Conservation (phyloP, 192 early-diverging fungal genomes). For the Backusella luteola region DNA sequence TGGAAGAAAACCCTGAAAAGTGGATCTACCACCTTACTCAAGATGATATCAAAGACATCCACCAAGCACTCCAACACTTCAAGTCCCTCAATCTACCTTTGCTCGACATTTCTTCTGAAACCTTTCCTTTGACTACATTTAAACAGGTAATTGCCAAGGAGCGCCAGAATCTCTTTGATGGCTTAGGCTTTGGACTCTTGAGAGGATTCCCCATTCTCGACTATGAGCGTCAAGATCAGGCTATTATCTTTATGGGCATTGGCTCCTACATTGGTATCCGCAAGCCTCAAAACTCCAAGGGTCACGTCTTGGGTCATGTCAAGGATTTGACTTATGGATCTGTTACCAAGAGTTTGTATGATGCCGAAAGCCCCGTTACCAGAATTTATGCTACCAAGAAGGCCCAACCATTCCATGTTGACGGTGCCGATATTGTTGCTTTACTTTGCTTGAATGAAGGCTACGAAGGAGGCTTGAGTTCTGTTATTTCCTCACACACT, state of each 20-base stretch:
- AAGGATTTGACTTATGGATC: constrained; percentile 36
- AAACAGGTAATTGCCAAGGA: constrained; percentile 8
- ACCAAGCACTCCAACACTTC: constrained; percentile 32
- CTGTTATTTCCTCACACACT: constrained; percentile 40
- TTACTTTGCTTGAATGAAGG: constrained; percentile 35
- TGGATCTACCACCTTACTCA: constrained; percentile 31
- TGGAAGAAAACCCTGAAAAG: constrained; percentile 29
- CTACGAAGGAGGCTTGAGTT: constrained; percentile 33
- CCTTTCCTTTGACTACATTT: constrained; percentile 28
- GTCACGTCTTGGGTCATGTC: constrained; percentile 39
- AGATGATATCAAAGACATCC: constrained; percentile 31
- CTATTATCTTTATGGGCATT: constrained; percentile 40
- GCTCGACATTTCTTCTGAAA: constrained; percentile 6
- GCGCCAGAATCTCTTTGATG: constrained; percentile 24
- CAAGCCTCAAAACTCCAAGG: constrained; percentile 33
- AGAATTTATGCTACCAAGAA: constrained; percentile 42
- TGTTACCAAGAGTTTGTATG: constrained; percentile 27
- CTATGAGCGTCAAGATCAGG: constrained; percentile 29
- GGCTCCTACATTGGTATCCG: constrained; percentile 40
- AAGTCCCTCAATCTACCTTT: constrained; percentile 23
- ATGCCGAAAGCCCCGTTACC: constrained; percentile 29
- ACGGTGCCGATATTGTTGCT: constrained; percentile 38
- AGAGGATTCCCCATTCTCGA: constrained; percentile 29
- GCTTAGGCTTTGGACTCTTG: constrained; percentile 25
- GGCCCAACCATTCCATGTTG: constrained; percentile 43